Base-by-base conservation (phyloP, 1,284 basidiomycete genomes). In the Malassezia yamatoensis region DNA sequence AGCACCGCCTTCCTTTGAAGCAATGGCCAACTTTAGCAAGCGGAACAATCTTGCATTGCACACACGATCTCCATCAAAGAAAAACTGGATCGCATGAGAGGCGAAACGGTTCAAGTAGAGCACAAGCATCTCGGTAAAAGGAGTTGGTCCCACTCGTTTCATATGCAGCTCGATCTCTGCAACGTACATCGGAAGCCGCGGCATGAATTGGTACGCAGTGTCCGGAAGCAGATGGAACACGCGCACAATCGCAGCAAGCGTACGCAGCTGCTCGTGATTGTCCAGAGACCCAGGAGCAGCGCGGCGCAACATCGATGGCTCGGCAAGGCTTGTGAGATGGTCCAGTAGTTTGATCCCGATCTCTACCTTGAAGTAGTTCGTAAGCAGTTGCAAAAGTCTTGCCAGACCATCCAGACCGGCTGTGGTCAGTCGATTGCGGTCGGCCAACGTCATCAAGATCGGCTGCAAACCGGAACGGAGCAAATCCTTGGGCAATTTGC, bases 301-400 rank as follows among this genome's bases (percentile, higher is more conserved):
- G 18, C 64, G 61, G 34, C 64, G 65, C 36, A 74, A 60, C 37
- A 64, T 61, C 11, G 61, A 57, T 1, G 67, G 67, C 36, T 72
- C 64, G 3, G 70, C 67, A 15, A 74, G 61, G 18, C 60, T 62
- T 38, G 65, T 59, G 42, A 74, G 64, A 76, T 99, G 94, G 68
- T 96, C 91, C 15, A 99, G 80, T 8, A 99, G 82, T 78, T 98
- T 98, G 76, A 88, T 84, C 9, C 94, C 96, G 64, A 99, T 98
- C 78, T 99, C 94, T 41, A 98, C 93, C 76, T 98, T 98, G 84
- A 99, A 99, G 78, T 99, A 99, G 75, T 94, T 96, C 45, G 91
- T 96, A 53, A 99, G 78, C 7, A 98, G 81, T 75, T 96, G 90
- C 48, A 99, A 79, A 57, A 99, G 81, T n/a, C 91, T 84, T 12